phyloP scores from a whole-genome alignment of 2,329 filamentous ascomycete species.

The Talaromyces piceae region DNA sequence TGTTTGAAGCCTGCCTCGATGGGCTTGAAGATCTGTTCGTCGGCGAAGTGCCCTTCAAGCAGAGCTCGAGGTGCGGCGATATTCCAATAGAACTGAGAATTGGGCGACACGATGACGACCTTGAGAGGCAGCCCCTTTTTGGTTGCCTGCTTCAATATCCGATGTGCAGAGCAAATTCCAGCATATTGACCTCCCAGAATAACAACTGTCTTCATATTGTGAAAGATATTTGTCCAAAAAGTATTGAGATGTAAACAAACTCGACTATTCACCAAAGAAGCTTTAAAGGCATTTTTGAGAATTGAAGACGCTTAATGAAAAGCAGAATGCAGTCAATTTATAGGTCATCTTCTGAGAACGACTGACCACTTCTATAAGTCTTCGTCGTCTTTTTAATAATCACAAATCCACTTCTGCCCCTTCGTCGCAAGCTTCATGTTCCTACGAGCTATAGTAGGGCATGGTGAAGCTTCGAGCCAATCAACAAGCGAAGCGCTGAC shows the following conservation, averaged over 20 bases:
- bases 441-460: background rate
- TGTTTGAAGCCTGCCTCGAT: constrained; percentile 5
- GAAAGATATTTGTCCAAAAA: background rate
- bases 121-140: constrained; percentile 2
- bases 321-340: too few relatives aligned
- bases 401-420: background rate
- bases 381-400: too few relatives aligned
- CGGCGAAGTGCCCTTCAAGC: background rate
- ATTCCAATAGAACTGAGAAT: constrained; percentile 8
- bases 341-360: too few relatives aligned
- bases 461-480: background rate
- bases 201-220: constrained; percentile 5
- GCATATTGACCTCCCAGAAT: constrained; percentile 7
- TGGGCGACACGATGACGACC: constrained; percentile 7
- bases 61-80: constrained; percentile 7
- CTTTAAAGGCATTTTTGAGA: too few relatives aligned
- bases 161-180: constrained; percentile 2
- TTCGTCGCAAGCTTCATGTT: background rate
- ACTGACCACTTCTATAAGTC: too few relatives aligned
- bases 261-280: too few relatives aligned
- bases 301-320: too few relatives aligned
- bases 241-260: too few relatives aligned
- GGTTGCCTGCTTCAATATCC: constrained; percentile 7
- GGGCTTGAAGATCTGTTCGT: constrained; percentile 3
- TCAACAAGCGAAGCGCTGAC: background rate